Conservation (phyloP, 2,329 filamentous ascomycete species). For the Phyllosticta citribraziliensis region DNA sequence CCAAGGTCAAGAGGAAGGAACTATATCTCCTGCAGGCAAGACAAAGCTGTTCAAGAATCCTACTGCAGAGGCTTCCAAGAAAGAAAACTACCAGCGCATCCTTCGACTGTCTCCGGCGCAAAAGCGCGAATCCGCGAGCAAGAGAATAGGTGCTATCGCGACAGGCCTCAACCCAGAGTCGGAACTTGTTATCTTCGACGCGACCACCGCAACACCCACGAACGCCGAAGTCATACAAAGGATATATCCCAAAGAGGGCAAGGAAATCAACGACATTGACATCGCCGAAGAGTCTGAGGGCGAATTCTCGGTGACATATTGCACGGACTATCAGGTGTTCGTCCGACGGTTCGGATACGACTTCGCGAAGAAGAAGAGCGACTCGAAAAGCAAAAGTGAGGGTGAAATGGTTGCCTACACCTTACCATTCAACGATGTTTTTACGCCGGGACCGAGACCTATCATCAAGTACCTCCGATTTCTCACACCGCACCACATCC, state of each 20-base stretch:
- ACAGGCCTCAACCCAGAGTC: constrained; percentile 58
- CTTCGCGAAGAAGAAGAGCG: constrained; percentile 30
- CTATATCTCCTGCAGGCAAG: constrained; percentile 40
- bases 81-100: constrained; percentile 51
- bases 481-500: constrained; percentile 42
- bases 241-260: constrained; percentile 39
- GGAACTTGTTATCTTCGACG: not conserved
- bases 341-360: constrained; percentile 50
- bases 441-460: constrained; percentile 31
- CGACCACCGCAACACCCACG: constrained; percentile 31
- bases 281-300: constrained; percentile 52
- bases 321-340: constrained; percentile 65
- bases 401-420: constrained; percentile 19
- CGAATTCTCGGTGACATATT: constrained; percentile 66
- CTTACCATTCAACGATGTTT: constrained; percentile 21
- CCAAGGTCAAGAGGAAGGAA: constrained; percentile 22
- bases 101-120: constrained; percentile 47
- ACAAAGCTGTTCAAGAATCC: constrained; percentile 40
- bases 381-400: constrained; percentile 22
- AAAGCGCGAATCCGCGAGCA: constrained; percentile 40
- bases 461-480: constrained; percentile 50
- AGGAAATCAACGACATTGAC: constrained; percentile 61
- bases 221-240: constrained; percentile 43
- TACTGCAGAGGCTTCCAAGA: constrained; percentile 30
- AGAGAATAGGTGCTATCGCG: constrained; percentile 65